Base-by-base conservation (phyloP, 768 basidiomycete species). In the Russula griseocarnosa region DNA sequence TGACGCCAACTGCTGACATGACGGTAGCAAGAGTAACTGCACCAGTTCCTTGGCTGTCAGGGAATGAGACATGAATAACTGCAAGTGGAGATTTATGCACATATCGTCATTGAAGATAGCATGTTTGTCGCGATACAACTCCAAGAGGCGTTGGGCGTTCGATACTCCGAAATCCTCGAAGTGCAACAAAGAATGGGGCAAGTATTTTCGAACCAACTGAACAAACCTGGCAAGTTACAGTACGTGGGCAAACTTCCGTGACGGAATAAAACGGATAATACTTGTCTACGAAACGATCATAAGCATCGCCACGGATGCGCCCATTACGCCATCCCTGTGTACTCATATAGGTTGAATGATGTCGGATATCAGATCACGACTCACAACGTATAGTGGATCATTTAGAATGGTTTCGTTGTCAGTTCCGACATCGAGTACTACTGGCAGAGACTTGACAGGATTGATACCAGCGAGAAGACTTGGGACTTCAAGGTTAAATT, bases 31-130 rank as follows among this genome's bases (percentile, higher is more conserved):
- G 80, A 0, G 87, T 86, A 36, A 92, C 88, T 0, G 88, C 86
- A 30, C 90, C 86, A 10, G 91, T 87, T 40, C 87, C 86, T 78
- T 89, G 87, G 30, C 86, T 88, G 62, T 18, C 47, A 54, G 63
- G 61, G 20, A 22, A 42, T 42, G 42, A 34, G 61, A 30, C 20
- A 16, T 10, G 8, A 2, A 14, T 18, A 50, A 32, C 5, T 34
- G 28, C 20, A 14, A 47, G 26, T 26, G 47, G 24, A 0, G 26
- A 44, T 22, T 57, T 2, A 69, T 75, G 1, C 72, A 87, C 87
- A 93, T 88, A 71, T 94, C 92, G 66, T 94, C 92, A 71, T 94
- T 94, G 79, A 94, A 88, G 5, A 84, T 81, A 0, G 86, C 76
- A 67, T 89, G 87, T n/a, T 79, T 73, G 49, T 82, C 78, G 10